Conservation (phyloP, 306 rosid species). For the Ammopiptanthus mongolicus region DNA sequence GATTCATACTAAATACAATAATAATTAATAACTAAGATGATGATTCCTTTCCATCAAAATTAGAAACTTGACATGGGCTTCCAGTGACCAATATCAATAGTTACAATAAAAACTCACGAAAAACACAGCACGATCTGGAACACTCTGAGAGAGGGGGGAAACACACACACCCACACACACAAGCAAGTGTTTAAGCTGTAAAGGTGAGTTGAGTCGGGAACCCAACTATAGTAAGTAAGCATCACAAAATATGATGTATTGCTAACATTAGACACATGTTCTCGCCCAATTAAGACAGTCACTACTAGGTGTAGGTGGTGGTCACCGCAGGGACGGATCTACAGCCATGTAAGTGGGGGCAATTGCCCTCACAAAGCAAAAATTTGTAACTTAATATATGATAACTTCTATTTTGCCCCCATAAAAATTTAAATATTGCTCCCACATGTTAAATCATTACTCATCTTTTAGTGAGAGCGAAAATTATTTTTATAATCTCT, state of each 20-base stretch:
- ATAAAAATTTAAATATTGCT: too few species aligned
- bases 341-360: too few species aligned
- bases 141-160: too few species aligned
- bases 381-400: too few species aligned
- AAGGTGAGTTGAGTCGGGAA: background rate
- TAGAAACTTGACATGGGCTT: background rate
- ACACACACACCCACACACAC: too few species aligned
- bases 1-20: background rate
- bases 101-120: background rate
- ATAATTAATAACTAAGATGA: background rate
- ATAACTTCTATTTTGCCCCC: too few species aligned
- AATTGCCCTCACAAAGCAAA: too few species aligned
- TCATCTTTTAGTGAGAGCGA: too few species aligned
- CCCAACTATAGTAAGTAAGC: constrained; percentile 26
- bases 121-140: background rate
- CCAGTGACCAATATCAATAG: background rate
- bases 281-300: constrained; percentile 23
- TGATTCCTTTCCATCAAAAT: background rate
- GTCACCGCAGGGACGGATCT: too few species aligned
- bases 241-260: background rate
- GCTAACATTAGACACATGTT: constrained; percentile 17
- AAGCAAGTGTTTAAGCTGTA: background rate
- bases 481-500: too few species aligned
- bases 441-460: too few species aligned
- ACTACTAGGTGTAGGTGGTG: background rate